These are phyloP conservation scores for Amniculicola lignicola DNA, from an alignment of 495 filamentous ascomycete species.

Conservation along the genomic window DNA sequence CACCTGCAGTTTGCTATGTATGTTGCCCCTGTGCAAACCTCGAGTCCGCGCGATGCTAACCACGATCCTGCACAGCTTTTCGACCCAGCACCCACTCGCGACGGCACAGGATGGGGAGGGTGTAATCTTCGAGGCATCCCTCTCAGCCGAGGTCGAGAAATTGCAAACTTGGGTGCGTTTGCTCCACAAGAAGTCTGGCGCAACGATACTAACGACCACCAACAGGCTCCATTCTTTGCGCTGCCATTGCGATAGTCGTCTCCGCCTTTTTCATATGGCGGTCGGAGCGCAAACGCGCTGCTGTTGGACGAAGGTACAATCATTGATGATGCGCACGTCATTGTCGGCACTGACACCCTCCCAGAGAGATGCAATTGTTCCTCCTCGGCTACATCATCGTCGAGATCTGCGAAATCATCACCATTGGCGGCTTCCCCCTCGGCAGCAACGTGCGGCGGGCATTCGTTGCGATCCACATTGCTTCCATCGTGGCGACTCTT, in stretches of 20 bases:
- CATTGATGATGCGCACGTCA: neutral
- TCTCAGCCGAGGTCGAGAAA: constrained; percentile 57
- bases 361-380: constrained; percentile 96
- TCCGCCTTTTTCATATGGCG: constrained; percentile 65
- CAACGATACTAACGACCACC: constrained; percentile 12
- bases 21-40: constrained; percentile 17
- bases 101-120: constrained; percentile 51
- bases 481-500: constrained; percentile 76
- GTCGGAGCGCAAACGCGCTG: constrained; percentile 90
- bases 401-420: constrained; percentile 94
- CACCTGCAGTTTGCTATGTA: constrained; percentile 29
- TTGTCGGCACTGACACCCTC: constrained; percentile 2
- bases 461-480: constrained; percentile 91
- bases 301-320: constrained; percentile 82
- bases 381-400: constrained; percentile 83
- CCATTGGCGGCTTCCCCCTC: constrained; percentile 83
- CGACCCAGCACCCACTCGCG: constrained; percentile 51
- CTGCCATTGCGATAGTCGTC: constrained; percentile 68
- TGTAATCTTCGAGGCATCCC: constrained; percentile 72
- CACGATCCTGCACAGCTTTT: constrained; percentile 49
- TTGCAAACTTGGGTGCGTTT: constrained; percentile 82
- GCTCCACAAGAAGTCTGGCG: neutral
- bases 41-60: constrained; percentile 18
- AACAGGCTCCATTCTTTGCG: constrained; percentile 84
- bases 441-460: constrained; percentile 63